Conservation (phyloP, 352 stramenopile genomes). For the Phytophthora sojae region DNA sequence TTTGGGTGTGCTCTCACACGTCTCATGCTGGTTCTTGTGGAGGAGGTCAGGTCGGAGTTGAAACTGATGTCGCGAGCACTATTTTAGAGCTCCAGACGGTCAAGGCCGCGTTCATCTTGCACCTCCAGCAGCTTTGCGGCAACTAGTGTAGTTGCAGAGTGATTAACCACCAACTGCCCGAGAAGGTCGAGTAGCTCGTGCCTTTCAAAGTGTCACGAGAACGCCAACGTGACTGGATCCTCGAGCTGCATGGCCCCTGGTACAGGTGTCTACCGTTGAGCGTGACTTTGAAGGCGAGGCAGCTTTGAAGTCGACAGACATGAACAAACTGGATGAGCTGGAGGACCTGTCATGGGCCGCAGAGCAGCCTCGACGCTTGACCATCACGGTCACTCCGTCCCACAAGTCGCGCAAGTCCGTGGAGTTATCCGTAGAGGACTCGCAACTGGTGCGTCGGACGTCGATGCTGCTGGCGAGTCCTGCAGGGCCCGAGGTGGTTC, state of each 20-base stretch:
- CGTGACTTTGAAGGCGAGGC: background rate
- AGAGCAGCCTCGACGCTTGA: constrained; percentile 30
- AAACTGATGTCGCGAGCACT: constrained; percentile 33
- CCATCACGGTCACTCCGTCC: constrained; percentile 31
- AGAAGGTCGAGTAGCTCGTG: background rate
- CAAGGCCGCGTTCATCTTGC: background rate
- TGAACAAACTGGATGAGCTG: background rate
- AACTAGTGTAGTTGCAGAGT: no score
- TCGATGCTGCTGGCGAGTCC: constrained; percentile 63
- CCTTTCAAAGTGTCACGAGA: background rate
- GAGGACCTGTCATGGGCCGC: constrained; percentile 20
- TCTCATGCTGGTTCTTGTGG: background rate
- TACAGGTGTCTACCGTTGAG: constrained; percentile 2
- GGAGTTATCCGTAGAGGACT: constrained; percentile 53
- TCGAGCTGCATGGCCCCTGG: constrained; percentile 30
- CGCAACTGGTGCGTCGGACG: constrained; percentile 51
- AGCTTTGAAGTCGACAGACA: constrained; percentile 9
- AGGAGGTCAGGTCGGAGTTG: constrained; percentile 8
- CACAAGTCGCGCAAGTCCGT: constrained; percentile 31
- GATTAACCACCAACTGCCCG: constrained; percentile 8
- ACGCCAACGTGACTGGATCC: background rate
- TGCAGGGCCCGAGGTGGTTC: constrained; percentile 42
- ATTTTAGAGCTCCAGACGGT: constrained; percentile 19
- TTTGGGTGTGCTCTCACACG: background rate
- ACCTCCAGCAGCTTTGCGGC: background rate